phyloP scores from a whole-genome alignment of 2,329 filamentous ascomycete species.

The Colletotrichum sansevieriae region DNA sequence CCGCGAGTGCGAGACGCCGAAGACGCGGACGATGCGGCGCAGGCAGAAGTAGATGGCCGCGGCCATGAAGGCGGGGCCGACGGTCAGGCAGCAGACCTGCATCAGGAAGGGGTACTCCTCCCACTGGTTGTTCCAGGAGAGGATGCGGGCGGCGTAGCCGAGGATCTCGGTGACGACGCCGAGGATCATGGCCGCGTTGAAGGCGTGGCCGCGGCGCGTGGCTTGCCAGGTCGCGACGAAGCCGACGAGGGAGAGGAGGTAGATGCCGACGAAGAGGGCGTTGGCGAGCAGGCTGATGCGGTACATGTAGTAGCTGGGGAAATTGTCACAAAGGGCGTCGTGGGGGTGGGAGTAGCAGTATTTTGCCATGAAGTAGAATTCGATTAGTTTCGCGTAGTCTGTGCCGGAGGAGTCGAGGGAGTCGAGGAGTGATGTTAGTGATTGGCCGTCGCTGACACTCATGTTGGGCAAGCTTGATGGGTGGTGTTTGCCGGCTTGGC shows the following conservation, averaged over 20 bases:
- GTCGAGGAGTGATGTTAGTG: not conserved
- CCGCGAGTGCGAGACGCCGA: constrained; percentile 62
- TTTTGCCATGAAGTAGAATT: constrained; percentile 3
- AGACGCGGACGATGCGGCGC: constrained; percentile 61
- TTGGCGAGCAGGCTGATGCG: constrained; percentile 67
- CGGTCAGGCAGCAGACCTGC: constrained; percentile 72
- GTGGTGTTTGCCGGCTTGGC: constrained; percentile 10
- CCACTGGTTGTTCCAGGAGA: constrained; percentile 68
- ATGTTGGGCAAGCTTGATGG: not conserved
- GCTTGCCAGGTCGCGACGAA: constrained; percentile 57
- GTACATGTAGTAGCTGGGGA: constrained; percentile 63
- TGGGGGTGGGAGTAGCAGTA: constrained; percentile 49
- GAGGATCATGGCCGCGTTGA: constrained; percentile 64
- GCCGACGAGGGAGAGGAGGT: constrained; percentile 58
- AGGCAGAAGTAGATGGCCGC: constrained; percentile 75
- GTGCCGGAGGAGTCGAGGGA: too few species aligned
- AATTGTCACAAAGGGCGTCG: constrained; percentile 48
- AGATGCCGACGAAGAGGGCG: constrained; percentile 63
- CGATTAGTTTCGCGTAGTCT: not conserved
- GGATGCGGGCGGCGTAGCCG: constrained; percentile 70
- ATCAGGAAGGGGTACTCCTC: constrained; percentile 62
- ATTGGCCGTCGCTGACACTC: not conserved
- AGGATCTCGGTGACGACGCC: constrained; percentile 69
- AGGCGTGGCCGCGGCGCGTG: constrained; percentile 62
- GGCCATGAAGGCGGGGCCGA: constrained; percentile 74